phyloP scores from a whole-genome alignment of 768 basidiomycete genomes.

The Russula virescens region DNA sequence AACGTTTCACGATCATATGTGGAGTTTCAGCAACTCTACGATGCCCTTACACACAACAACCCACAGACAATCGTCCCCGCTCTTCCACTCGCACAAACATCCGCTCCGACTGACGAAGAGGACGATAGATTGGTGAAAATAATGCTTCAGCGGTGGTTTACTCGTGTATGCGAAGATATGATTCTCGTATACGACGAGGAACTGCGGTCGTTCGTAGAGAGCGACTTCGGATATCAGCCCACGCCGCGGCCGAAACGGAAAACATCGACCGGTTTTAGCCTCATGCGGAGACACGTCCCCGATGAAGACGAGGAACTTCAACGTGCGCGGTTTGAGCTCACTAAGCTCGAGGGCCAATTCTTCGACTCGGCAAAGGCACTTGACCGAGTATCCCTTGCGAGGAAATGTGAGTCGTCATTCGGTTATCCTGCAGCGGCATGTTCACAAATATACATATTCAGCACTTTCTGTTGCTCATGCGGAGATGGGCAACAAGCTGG shows the following conservation, averaged over 20 bases:
- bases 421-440: background rate
- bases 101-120: slow-evolving; percentile 96
- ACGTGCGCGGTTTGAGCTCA: slow-evolving; percentile 83
- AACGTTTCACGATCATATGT: slow-evolving; percentile 93
- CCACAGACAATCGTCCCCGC: slow-evolving; percentile 97
- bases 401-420: slow-evolving; percentile 56
- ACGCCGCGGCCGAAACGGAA: slow-evolving; percentile 72
- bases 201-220: slow-evolving; percentile 90
- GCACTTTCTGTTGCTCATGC: slow-evolving; percentile 72
- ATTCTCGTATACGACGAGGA: slow-evolving; percentile 90
- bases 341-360: slow-evolving; percentile 87
- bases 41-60: slow-evolving; percentile 80
- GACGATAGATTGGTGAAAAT: slow-evolving; percentile 94
- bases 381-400: slow-evolving; percentile 72
- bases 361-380: slow-evolving; percentile 89
- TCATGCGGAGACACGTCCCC: slow-evolving; percentile 74
- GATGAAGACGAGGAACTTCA: slow-evolving; percentile 95
- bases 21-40: slow-evolving; percentile 93
- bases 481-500: slow-evolving; percentile 90
- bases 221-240: slow-evolving; percentile 94
- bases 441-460: slow-evolving; percentile 30
- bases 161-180: slow-evolving; percentile 86
- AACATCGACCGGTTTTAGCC: slow-evolving; percentile 63
- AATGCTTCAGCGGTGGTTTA: slow-evolving; percentile 93
- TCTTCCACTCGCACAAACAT: slow-evolving; percentile 92